Evolutionary conservation across 169 alveolate genomes (phyloP), one percentile per base, ranked within the genome.

Genomic region (Amoebophrya sp.): DNA sequence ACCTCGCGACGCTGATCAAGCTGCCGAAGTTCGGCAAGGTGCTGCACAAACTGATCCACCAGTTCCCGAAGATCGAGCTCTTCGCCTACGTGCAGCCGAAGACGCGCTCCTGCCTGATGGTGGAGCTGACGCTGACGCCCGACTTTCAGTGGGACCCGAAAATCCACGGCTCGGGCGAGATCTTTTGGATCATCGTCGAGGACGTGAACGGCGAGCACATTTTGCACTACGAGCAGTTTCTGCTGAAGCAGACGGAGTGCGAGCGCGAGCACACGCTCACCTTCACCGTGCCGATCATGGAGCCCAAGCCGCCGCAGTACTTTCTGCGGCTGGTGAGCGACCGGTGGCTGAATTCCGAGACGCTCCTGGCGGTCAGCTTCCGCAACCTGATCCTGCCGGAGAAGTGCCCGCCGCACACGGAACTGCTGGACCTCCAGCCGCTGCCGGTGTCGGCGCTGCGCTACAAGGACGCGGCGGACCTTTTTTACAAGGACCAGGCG

Each of bases 251-350:
- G 70, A 2, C 69, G 92, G 87, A 90, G 93, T 16, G 92, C 91
- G 97, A 95, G 67, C 95, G 92, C 31, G 98, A 97, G 93, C 96
- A 95, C 70, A 93, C 96, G 78, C 88, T 98, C 50, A 95, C 97
- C 70, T 98, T 98, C 94, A 97, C 98, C 40, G 98, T 99, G 69
- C 99, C 99, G 10, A 95, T 99, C 41, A 97, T 97, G 90, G 99
- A 99, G 89, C 99, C 99, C 4, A 92, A 97, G 92, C 99, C 99
- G 88, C 99, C 99, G 39, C 94, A 96, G 91, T 98, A 98, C 94
- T 98, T 97, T 94, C 95, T 99, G 38, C 97, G 99, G 67, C 97
- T 98, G 39, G 96, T 99, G 39, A 96, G 99, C 13, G 99, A 99
- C 93, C 90, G 97, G 89, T 98, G 99, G 99, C 94, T 98, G 41